Base-by-base conservation (phyloP, 225 moss, liverwort and hornwort species). In the Marchantia paleacea region DNA sequence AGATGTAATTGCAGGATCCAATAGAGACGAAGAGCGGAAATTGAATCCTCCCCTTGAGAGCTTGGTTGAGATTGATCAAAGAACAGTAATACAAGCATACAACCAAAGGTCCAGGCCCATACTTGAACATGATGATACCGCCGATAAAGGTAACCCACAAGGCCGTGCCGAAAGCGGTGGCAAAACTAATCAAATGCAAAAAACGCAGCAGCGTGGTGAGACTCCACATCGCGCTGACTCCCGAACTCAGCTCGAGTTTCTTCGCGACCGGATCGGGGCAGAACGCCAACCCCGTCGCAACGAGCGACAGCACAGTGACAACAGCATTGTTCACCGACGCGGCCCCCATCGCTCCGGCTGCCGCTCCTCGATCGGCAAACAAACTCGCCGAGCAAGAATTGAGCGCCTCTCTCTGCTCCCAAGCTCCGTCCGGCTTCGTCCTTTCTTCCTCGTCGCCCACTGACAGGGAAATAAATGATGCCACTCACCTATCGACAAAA, bases 121-220 rank as follows among this genome's bases (percentile, higher is more conserved):
- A 97, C 96, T 91, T 93, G 90, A 83, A 94, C 96, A 97, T 94
- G 83, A 97, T 91, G 84, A 97, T 85, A 54, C 91, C 96, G 30
- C 94, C 96, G 24, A 97, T 88, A 88, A 97, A 94, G 78, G 90
- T 81, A 48, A 88, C 91, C 96, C 96, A 97, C 3, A 94, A 63
- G 8, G 92, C 83, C 28, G 91, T 77, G 30, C 94, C 96, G 20
- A 97, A 92, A 75, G 89, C 86, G 60, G 94, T 91, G 0, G 96
- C 84, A 73, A 94, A 97, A 65, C 87, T 85, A 22, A 88, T 52
- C 80, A 97, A 79, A 81, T 97, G 92, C 57, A 88, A 69, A 19
- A 90, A 84, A 0, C 88, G 87, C 52, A 97, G 76, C 13, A 93
- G 29, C 18, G 80, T 81, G 24, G 86, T 85, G 1, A 85, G 29